Evolutionary conservation across 2,329 filamentous ascomycete genomes (phyloP).

Genomic region (Claviceps citrina): DNA sequence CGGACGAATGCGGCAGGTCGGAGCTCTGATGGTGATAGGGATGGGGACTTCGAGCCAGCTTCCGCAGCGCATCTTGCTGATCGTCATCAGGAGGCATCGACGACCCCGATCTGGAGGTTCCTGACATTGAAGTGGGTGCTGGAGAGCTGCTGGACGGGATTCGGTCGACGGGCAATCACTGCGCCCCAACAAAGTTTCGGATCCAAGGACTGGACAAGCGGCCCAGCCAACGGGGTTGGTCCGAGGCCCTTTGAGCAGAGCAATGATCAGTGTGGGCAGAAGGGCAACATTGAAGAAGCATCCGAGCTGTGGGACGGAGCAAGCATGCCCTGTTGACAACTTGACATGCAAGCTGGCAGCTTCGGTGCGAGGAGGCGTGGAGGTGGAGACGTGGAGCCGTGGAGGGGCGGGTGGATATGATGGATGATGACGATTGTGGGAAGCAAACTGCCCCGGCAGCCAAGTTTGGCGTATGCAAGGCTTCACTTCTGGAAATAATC

Average conservation of each 20-base stretch:
- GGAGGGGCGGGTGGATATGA: too few relatives aligned
- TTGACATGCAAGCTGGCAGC: background rate
- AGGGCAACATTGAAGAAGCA: background rate
- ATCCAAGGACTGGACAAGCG: background rate
- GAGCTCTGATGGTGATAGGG: constrained; percentile 47
- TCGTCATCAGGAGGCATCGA: constrained; percentile 18
- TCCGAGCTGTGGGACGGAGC: background rate
- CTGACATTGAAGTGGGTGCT: too few relatives aligned
- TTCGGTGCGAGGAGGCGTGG: too few relatives aligned
- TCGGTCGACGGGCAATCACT: background rate
- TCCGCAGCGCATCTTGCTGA: constrained; percentile 27
- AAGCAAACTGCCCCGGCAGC: too few relatives aligned
- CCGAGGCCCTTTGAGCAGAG: background rate
- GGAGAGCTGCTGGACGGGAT: constrained; percentile 7
- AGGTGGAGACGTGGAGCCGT: too few relatives aligned
- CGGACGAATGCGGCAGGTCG: constrained; percentile 38
- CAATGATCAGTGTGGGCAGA: background rate
- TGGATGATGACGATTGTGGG: too few relatives aligned
- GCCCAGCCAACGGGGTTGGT: background rate
- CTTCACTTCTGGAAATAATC: too few relatives aligned
- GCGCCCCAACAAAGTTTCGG: background rate
- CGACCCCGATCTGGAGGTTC: constrained; percentile 22
- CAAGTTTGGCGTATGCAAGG: too few relatives aligned
- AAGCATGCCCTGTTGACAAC: background rate
- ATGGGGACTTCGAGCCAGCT: constrained; percentile 47